Base-by-base conservation (phyloP, 2,329 filamentous ascomycete genomes). In the Xylaria arbuscula region DNA sequence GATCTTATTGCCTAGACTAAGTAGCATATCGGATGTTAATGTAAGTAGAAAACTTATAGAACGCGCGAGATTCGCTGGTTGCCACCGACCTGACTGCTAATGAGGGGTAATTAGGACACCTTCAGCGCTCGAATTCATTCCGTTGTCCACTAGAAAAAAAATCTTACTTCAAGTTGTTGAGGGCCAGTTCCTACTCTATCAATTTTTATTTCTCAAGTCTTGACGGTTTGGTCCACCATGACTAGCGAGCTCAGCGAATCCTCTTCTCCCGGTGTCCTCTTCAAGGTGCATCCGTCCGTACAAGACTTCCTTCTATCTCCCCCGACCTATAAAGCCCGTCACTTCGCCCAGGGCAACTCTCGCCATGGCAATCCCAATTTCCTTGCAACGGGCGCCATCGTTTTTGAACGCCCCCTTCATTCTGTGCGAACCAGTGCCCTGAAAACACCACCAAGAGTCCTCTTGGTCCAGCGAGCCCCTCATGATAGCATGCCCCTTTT, bases 381-480 rank as follows among this genome's bases (percentile, higher is more conserved):
- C 7, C 42, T 45, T 7, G 54, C 62, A 17, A 53, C 62, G 6
- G 34, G 62, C n/a, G n/a, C 36, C 2, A 24, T 64, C n/a, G 45
- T 58, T 15, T 19, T 64, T 19, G 51, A 63, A 8, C 50, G 9
- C 22, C n/a, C 22, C 6, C n/a, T 22, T 22, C 34, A 5, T 4
- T 22, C 36, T 9, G 34, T 8, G 3, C 36, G 36, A 13, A 13
- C 9, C 36, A 13, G 36, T 38, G 36, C 36, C 36, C 36, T 38
- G 36, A 38, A 17, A 22, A 22, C 17, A 13, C 15, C 15, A n/a
- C 50, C 38, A 11, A 56, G 55, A 24, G 11, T 66, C 28, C 64
- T 66, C 38, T 50, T 66, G 1, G n/a, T 66, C 19, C 64, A 66
- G 38, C 56, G 57, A 9, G 56, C 57, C 1, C 34, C 64, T 3